Evolutionary conservation across 1,284 basidiomycete species (phyloP), one percentile per base, ranked within the genome.

Genomic region (Peniophora sp.): DNA sequence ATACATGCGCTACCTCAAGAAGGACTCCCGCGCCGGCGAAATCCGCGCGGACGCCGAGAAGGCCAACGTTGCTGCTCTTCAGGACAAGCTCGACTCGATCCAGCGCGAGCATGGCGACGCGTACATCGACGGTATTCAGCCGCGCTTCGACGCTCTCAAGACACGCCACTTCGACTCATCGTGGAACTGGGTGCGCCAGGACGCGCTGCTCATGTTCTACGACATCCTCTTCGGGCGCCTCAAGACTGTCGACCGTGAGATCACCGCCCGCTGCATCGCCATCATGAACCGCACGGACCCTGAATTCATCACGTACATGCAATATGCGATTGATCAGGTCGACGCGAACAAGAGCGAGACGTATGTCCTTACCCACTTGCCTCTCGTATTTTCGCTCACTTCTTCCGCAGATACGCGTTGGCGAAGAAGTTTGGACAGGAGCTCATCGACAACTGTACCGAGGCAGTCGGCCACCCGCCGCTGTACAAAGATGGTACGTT

Each of bases 101-200:
- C 75, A 76, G 53, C 83, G 82, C 63, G 96, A 95, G 69, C 93
- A 97, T 58, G 92, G 97, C 24, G 95, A 98, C 59, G 68, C 77
- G 0, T 99, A 99, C 71, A 76, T 97, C 56, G 89, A 97, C 52
- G 96, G 96, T 45, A 97, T 99, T 58, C 84, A 94, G 64, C 95
- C 96, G 15, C 78, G 81, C 52, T 99, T 99, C 71, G 91, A 95
- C 62, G 85, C 91, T 2, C 76, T 96, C 65, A 99, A 99, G 71
- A 96, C 95, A 17, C 43, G 17, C 9, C 23, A 45, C 43, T 45
- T 41, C 37, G 37, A 41, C 18, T 41, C 37, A 15, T 41, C 88
- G 11, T 99, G 96, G 96, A 99, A 99, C 68, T 99, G 96, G 97
- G 94, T 91, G 48, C 86, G 96, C 58, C 94, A 97, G 71, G 93